Conservation (phyloP, 257 asterid species). For the Plantago ovata region DNA sequence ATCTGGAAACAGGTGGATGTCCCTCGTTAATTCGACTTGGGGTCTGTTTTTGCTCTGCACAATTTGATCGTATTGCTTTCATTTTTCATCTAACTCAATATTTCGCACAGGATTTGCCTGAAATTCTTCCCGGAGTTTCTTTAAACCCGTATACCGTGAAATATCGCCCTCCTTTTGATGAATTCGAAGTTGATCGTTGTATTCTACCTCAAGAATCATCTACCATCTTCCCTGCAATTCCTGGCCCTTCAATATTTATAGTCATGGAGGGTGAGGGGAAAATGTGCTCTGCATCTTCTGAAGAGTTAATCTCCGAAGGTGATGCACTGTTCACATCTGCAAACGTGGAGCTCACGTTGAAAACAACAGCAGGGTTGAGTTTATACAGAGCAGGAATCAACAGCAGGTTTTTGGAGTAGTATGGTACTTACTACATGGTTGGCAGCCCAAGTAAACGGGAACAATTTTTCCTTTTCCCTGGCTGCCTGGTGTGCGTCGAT, state of each 20-base stretch:
- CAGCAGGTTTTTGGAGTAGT: slow-evolving; percentile 40
- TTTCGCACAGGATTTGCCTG: slow-evolving; percentile 60
- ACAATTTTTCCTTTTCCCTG: neutral
- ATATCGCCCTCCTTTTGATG: slow-evolving; percentile 82
- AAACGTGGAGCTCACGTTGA: slow-evolving; percentile 35
- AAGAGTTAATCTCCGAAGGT: slow-evolving; percentile 49
- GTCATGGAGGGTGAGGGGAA: slow-evolving; percentile 61
- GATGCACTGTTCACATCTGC: slow-evolving; percentile 74
- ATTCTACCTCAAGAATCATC: slow-evolving; percentile 54
- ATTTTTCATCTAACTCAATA: slow-evolving; percentile 1
- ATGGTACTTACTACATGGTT: neutral
- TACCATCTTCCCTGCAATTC: slow-evolving; percentile 44
- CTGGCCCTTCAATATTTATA: slow-evolving; percentile 70
- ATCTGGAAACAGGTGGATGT: too few species aligned
- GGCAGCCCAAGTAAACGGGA: slow-evolving; percentile 2
- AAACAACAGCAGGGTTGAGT: slow-evolving; percentile 43
- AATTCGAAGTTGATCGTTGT: slow-evolving; percentile 86
- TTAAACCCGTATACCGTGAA: slow-evolving; percentile 51
- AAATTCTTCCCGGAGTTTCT: slow-evolving; percentile 55
- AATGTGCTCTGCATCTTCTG: slow-evolving; percentile 26
- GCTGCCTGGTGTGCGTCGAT: neutral
- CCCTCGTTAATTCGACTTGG: too few species aligned
- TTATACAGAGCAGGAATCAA: slow-evolving; percentile 81
- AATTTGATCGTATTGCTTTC: too few species aligned
- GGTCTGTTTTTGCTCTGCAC: too few species aligned